A percentile compares a stretch with the other conserved stretches of the same genome.
These are phyloP conservation scores for Botrytis galanthina DNA, from an alignment of 2,329 filamentous ascomycete species.

Conservation along the genomic window DNA sequence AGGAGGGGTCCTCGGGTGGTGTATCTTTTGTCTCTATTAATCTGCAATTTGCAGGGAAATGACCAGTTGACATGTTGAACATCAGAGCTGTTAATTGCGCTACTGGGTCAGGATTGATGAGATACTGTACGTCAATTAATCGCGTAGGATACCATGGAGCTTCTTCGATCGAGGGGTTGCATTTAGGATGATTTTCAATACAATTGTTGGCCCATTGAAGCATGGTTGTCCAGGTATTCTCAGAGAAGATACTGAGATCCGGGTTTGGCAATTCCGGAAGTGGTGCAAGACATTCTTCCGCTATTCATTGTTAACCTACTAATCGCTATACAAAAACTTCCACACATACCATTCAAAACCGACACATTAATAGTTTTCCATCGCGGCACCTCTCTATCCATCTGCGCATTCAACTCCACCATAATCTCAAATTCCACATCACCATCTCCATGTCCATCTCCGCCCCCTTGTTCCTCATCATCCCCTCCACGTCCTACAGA, in stretches of 20 bases:
- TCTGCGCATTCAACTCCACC: neutral
- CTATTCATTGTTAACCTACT: neutral
- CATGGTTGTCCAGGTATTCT: neutral
- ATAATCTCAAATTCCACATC: neutral
- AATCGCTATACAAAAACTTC: neutral
- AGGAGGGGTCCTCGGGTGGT: neutral
- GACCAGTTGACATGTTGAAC: neutral
- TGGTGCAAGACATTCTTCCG: neutral
- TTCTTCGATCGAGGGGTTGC: neutral
- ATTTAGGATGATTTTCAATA: neutral
- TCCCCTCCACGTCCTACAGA: neutral
- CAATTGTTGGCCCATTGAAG: neutral
- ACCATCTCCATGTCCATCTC: neutral
- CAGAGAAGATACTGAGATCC: neutral
- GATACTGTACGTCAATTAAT: neutral
- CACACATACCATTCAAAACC: neutral
- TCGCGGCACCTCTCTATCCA: neutral
- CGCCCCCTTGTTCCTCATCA: neutral
- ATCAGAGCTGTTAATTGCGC: neutral
- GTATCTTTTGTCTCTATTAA: neutral
- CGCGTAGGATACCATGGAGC: neutral
- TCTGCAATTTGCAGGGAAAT: neutral
- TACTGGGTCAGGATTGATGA: neutral
- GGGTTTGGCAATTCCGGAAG: neutral
- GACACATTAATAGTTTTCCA: neutral